Percentiles rank a stretch among this genome's conserved stretches.
phyloP scores from a whole-genome alignment of 768 basidiomycete genomes.

The Harrya chromipes region DNA sequence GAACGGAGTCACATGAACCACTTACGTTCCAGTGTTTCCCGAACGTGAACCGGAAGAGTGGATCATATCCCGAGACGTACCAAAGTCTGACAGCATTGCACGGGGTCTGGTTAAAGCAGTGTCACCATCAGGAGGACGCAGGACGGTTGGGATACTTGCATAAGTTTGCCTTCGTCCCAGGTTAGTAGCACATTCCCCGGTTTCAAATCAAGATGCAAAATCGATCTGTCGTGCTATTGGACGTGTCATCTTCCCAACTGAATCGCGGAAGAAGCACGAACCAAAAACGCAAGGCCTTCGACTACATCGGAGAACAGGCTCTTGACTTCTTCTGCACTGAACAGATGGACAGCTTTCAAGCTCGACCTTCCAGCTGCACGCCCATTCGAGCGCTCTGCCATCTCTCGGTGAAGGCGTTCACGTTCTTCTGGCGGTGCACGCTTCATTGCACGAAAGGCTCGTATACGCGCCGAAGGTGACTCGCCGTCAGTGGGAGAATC shows the following conservation, averaged over 20 bases:
- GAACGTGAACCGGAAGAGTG: slow-evolving; percentile 64
- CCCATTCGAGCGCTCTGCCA: slow-evolving; percentile 33
- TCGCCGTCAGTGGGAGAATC: slow-evolving; percentile 38
- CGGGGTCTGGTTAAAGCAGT: slow-evolving; percentile 55
- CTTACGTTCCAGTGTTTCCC: slow-evolving; percentile 94
- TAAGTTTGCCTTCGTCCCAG: slow-evolving; percentile 81
- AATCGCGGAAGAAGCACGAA: slow-evolving; percentile 32
- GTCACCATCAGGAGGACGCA: neutral
- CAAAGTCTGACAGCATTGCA: slow-evolving; percentile 95
- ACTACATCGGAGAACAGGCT: slow-evolving; percentile 82
- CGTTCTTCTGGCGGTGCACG: slow-evolving; percentile 61
- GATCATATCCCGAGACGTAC: slow-evolving; percentile 90
- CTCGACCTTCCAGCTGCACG: slow-evolving; percentile 29
- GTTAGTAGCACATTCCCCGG: slow-evolving; percentile 92
- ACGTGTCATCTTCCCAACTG: slow-evolving; percentile 7
- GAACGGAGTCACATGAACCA: slow-evolving; percentile 10
- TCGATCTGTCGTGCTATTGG: slow-evolving; percentile 71
- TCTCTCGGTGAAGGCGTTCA: slow-evolving; percentile 54
- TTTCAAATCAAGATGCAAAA: slow-evolving; percentile 91
- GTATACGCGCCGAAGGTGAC: slow-evolving; percentile 69
- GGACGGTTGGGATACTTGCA: slow-evolving; percentile 44
- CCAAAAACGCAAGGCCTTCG: slow-evolving; percentile 84
- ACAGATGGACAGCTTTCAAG: slow-evolving; percentile 77
- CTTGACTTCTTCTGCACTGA: slow-evolving; percentile 81
- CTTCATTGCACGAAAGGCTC: slow-evolving; percentile 70